Base-by-base conservation (phyloP, 1,284 basidiomycete species). In the Sporisorium reilianum region DNA sequence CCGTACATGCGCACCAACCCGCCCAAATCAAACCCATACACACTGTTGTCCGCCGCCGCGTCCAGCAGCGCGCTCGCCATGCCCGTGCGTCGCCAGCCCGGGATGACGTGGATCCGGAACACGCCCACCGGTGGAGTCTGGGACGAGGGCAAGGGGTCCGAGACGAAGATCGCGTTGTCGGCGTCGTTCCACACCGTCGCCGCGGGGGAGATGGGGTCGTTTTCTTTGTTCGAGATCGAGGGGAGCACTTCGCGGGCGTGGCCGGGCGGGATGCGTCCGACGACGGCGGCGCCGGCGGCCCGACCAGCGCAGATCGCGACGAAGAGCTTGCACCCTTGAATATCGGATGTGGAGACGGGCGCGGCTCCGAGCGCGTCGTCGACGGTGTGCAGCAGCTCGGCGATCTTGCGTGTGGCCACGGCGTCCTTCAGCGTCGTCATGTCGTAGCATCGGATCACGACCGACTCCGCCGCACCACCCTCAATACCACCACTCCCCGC, bases 321-420 rank as follows among this genome's bases (percentile, higher is more conserved):
- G 4, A 78, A 55, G 22, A 80, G 46, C 50, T 78, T 79, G 57
- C 75, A 64, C 34, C 51, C 54, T 16, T 56, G 25, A 9, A 64
- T 45, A 9, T 38, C 59, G 2, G 52, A 44, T n/a, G 66, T 61
- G 16, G 61, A 60, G 12, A 81, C 50, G 20, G 64, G 10, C 1
- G 71, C 66, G 6, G 80, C 80, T 2, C 80, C 80, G 9, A 82
- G 49, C 7, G 80, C 77, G 5, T 75, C 71, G 22, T 82, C 80
- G 26, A 82, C 71, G 9, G 52, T 66, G 22, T 57, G 52, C 49
- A 75, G 22, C 20, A 82, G 61, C 53, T 80, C 78, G 36, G 18
- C 32, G 51, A 72, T 51, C 60, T 63, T 71, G 14, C 62, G 45
- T 25, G 34, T 57, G 45, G 52, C 72, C 3, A 63, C 54, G 0